Conservation (phyloP, 371 early-diverging fungal species). For the Batkoa obscura region DNA sequence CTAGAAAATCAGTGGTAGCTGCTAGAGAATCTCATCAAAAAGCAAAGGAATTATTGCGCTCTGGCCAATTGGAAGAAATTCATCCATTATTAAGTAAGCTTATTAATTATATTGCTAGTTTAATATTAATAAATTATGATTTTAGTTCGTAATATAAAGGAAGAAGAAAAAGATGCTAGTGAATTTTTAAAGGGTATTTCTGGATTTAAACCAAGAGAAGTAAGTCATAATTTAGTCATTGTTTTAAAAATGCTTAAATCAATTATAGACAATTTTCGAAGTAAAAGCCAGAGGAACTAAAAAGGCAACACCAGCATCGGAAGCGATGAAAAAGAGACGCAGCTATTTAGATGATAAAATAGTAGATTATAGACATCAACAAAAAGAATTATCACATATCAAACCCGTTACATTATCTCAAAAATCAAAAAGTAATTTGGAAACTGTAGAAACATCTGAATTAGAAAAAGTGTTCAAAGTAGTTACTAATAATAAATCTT, state of each 20-base stretch:
- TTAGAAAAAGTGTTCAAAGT: constrained; percentile 21
- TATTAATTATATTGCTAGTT: not conserved
- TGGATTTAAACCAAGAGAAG: constrained; percentile 61
- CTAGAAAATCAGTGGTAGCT: constrained; percentile 65
- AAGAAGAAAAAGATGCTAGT: constrained; percentile 30
- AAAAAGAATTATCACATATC: not conserved
- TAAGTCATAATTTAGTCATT: constrained; percentile 1
- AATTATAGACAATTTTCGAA: constrained; percentile 68
- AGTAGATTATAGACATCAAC: constrained; percentile 1
- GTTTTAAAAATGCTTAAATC: not conserved
- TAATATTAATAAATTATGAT: not conserved
- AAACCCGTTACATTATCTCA: not conserved
- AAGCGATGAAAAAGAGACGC: constrained; percentile 65
- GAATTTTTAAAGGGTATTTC: constrained; percentile 50
- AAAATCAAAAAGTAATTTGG: constrained; percentile 7
- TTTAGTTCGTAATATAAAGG: not conserved
- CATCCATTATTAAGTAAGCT: constrained; percentile 46
- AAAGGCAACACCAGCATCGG: constrained; percentile 40
- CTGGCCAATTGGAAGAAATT: constrained; percentile 33
- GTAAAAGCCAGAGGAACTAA: constrained; percentile 63
- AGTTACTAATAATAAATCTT: constrained; percentile 15
- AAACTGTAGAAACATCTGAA: constrained; percentile 24
- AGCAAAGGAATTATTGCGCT: constrained; percentile 56
- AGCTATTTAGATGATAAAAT: constrained; percentile 37
- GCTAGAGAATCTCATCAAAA: constrained; percentile 66